A percentile compares a stretch with the other conserved stretches of the same genome.
Evolutionary conservation across 139 green algal genomes (phyloP).

Genomic region (Eudorina sp.): DNA sequence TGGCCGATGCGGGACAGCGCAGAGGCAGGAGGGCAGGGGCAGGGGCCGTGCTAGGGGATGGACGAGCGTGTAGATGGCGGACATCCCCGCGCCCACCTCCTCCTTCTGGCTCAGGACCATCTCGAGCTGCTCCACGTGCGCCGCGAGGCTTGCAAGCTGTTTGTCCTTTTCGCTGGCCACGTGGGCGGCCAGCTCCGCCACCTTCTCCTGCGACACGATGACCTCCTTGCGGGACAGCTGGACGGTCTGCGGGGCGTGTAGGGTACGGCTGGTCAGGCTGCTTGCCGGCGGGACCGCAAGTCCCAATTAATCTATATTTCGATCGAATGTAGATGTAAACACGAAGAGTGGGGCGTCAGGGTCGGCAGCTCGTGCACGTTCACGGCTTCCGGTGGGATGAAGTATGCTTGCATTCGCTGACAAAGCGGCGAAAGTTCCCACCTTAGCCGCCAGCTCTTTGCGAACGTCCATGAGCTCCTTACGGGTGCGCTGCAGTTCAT

Average conservation of each 20-base stretch:
- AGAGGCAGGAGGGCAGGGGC: too few relatives aligned
- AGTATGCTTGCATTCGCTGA: too few relatives aligned
- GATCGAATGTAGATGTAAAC: too few relatives aligned
- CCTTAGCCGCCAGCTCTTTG: constrained; percentile 64
- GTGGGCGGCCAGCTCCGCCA: constrained; percentile 38
- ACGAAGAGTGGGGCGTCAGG: too few relatives aligned
- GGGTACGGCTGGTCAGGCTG: background rate
- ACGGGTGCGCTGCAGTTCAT: constrained; percentile 42
- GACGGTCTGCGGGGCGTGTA: constrained; percentile 54
- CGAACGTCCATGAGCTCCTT: constrained; percentile 56
- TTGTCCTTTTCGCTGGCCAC: constrained; percentile 48
- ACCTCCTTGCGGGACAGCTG: constrained; percentile 65
- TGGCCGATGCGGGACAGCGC: too few relatives aligned
- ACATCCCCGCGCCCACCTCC: constrained; percentile 65
- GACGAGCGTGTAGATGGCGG: too few relatives aligned
- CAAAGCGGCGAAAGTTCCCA: background rate
- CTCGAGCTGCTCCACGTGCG: constrained; percentile 54
- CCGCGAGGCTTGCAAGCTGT: constrained; percentile 45
- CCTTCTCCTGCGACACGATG: constrained; percentile 45
- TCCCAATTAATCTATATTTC: too few relatives aligned
- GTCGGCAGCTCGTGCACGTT: too few relatives aligned
- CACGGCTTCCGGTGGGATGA: too few relatives aligned
- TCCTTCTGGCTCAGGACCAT: constrained; percentile 48
- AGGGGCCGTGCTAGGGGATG: too few relatives aligned
- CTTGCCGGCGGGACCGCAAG: too few relatives aligned